These are phyloP conservation scores for Musa beccarii DNA, from an alignment of 176 grass and related monocot species.

Conservation along the genomic window DNA sequence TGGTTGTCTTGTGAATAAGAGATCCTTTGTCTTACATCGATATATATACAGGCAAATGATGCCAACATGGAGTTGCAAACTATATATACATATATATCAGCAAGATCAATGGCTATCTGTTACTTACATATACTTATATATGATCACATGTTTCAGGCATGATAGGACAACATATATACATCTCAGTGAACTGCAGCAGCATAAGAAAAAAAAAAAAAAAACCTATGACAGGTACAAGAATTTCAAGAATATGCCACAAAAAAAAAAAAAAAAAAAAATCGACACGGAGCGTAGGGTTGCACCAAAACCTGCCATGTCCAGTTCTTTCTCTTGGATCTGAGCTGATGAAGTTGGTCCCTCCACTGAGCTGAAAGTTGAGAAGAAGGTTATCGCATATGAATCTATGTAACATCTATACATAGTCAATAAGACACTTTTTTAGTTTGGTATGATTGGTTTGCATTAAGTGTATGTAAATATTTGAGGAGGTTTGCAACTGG, in stretches of 20 bases:
- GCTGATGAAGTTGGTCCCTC: constrained; percentile 61
- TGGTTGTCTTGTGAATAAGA: no score
- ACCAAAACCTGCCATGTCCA: constrained; percentile 38
- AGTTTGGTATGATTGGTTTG: background rate
- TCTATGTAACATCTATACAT: background rate
- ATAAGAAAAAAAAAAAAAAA: no score
- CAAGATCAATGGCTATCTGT: no score
- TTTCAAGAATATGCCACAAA: background rate
- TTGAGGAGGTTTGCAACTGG: no score
- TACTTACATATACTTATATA: no score
- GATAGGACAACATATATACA: background rate
- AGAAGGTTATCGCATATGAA: no score
- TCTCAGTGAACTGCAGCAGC: background rate
- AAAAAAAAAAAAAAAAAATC: no score
- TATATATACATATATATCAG: background rate
- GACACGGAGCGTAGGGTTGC: no score
- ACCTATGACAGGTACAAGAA: background rate
- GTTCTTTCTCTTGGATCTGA: constrained; percentile 75
- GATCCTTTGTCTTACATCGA: no score
- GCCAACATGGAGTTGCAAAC: background rate
- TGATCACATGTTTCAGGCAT: background rate
- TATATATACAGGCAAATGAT: background rate
- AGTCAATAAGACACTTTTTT: background rate
- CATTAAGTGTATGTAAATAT: no score
- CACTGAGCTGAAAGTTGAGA: constrained; percentile 46